Evolutionary conservation across 805 yeast genomes (phyloP).

Genomic region (Saccharomyces mikatae): DNA sequence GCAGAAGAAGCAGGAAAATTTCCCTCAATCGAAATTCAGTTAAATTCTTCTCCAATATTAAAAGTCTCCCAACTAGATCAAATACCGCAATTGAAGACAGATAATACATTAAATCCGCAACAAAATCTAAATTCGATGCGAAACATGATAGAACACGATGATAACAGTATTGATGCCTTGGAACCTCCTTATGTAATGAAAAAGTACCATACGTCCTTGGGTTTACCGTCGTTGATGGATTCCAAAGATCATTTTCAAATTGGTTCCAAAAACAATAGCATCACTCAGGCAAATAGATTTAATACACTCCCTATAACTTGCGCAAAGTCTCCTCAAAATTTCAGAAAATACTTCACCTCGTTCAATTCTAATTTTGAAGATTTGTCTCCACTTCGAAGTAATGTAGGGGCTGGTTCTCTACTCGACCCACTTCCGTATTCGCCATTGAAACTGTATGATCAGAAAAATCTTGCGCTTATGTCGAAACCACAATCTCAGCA

Average conservation of each 20-base stretch:
- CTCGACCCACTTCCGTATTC: neutral
- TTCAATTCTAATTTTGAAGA: conserved; percentile 30
- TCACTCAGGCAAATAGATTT: neutral
- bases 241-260: neutral
- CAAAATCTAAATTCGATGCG: neutral
- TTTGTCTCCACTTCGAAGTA: conserved; percentile 18
- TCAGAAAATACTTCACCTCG: conserved; percentile 27
- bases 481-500: conserved; percentile 6
- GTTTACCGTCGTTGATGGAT: conserved; percentile 4
- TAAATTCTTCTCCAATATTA: neutral
- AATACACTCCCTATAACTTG: conserved; percentile 5
- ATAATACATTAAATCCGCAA: neutral
- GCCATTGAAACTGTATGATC: neutral
- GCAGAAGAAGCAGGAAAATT: neutral
- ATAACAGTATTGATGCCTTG: conserved; percentile 1
- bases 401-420: conserved; percentile 1
- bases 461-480: conserved; percentile 3
- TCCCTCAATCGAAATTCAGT: neutral
- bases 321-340: conserved; percentile 17
- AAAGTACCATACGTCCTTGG: conserved; percentile 7
- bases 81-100: neutral
- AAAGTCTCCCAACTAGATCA: neutral
- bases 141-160: conserved; percentile 1
- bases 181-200: conserved; percentile 12
- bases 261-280: neutral